Evolutionary conservation across 345 rosid genomes (phyloP).

Genomic region (Eutrema heterophyllum): DNA sequence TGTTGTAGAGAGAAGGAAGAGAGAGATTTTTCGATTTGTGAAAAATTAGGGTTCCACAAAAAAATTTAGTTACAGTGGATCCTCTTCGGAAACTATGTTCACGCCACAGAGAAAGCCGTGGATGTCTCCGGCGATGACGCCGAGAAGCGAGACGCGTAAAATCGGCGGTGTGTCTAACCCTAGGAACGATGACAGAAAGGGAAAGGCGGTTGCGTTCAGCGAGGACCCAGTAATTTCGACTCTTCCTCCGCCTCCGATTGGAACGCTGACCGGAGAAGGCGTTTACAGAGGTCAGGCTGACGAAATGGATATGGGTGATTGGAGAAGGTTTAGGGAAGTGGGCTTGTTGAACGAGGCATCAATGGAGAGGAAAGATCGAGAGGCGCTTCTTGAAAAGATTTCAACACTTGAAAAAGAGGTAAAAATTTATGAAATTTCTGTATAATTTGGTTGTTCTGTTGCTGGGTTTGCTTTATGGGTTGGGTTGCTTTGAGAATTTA

Average conservation of each 20-base stretch:
- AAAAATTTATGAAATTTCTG: background rate
- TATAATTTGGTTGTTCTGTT: background rate
- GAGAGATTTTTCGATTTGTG: background rate
- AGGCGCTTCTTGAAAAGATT: slow-evolving; percentile 61
- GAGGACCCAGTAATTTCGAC: slow-evolving; percentile 32
- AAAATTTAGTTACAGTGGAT: background rate
- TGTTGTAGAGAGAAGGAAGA: background rate
- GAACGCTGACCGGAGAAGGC: slow-evolving; percentile 37
- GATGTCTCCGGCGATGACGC: slow-evolving; percentile 37
- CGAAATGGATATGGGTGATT: slow-evolving; percentile 48
- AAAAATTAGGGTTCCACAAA: slow-evolving; percentile 20
- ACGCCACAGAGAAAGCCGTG: slow-evolving; percentile 58
- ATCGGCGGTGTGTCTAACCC: slow-evolving; percentile 23
- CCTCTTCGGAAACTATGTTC: slow-evolving; percentile 40
- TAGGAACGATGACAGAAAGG: slow-evolving; percentile 42
- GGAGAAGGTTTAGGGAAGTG: slow-evolving; percentile 82
- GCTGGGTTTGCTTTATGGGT: background rate
- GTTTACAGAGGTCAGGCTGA: slow-evolving; percentile 13
- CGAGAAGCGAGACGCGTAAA: slow-evolving; percentile 33
- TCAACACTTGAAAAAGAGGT: slow-evolving; percentile 73
- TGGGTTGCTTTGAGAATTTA: background rate
- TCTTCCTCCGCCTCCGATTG: slow-evolving; percentile 57
- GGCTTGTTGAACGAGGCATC: slow-evolving; percentile 72
- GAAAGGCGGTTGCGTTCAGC: slow-evolving; percentile 54
- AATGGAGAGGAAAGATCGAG: slow-evolving; percentile 67